Percentiles rank a stretch among this genome's conserved stretches.
Evolutionary conservation across 2,329 filamentous ascomycete genomes (phyloP).

Genomic region (Blastomyces gilchristii): DNA sequence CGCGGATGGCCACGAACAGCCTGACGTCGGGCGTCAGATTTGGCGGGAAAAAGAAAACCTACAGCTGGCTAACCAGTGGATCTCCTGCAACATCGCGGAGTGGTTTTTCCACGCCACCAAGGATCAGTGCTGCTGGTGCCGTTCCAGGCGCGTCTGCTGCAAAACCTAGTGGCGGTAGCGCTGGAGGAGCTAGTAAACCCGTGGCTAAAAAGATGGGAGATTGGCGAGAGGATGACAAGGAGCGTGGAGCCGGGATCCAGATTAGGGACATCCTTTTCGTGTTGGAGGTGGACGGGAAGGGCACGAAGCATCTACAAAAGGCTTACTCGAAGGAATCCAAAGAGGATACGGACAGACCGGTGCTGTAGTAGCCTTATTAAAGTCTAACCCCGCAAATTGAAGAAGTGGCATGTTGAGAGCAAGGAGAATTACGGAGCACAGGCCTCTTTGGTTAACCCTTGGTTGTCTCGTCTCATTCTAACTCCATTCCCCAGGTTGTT

Average conservation of each 20-base stretch:
- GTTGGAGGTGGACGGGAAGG: conserved; percentile 63
- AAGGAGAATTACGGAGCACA: background rate
- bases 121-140: conserved; percentile 20
- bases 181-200: conserved; percentile 21
- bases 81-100: conserved; percentile 22
- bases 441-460: background rate
- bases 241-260: conserved; percentile 69
- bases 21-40: conserved; percentile 43
- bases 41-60: conserved; percentile 37
- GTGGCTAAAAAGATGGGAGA: conserved; percentile 55
- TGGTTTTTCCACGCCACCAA: conserved; percentile 31
- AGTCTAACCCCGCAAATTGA: too few relatives aligned
- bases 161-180: conserved; percentile 22
- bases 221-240: conserved; percentile 62
- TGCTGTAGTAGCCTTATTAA: background rate
- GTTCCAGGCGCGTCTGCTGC: conserved; percentile 9
- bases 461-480: background rate
- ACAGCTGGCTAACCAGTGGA: conserved; percentile 36
- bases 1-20: conserved; percentile 62
- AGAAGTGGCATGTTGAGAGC: background rate
- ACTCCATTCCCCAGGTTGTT: background rate
- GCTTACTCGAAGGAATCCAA: conserved; percentile 35
- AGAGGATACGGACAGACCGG: conserved; percentile 23
- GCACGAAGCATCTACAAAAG: conserved; percentile 34
- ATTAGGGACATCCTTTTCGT: conserved; percentile 71